phyloP scores from a whole-genome alignment of 495 filamentous ascomycete species.

The Penicillium egyptiacum region DNA sequence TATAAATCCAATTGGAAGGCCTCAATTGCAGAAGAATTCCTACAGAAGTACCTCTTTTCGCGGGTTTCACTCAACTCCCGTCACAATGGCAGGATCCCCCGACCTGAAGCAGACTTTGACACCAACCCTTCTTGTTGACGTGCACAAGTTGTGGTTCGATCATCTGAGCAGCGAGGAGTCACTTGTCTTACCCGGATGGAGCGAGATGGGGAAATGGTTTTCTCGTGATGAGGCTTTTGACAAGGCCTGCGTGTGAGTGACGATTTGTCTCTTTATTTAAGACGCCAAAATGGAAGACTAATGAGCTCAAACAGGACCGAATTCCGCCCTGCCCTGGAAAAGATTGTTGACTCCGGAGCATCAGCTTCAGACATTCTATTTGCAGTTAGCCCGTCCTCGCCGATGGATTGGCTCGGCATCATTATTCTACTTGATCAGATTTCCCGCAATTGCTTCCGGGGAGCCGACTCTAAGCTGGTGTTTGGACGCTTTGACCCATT shows the following conservation, averaged over 20 bases:
- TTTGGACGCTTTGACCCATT: slow-evolving; percentile 34
- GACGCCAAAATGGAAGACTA: not conserved
- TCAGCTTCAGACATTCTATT: slow-evolving; percentile 24
- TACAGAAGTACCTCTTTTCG: not conserved
- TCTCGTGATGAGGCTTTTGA: slow-evolving; percentile 29
- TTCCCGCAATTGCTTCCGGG: slow-evolving; percentile 37
- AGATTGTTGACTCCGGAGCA: slow-evolving; percentile 22
- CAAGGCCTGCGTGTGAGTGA: slow-evolving; percentile 30
- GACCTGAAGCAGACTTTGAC: slow-evolving; percentile 24
- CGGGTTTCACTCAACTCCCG: slow-evolving; percentile 12
- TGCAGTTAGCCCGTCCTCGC: slow-evolving; percentile 19
- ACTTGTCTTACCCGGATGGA: slow-evolving; percentile 20
- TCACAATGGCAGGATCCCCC: slow-evolving; percentile 7
- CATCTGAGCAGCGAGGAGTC: slow-evolving; percentile 18
- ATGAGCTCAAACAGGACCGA: slow-evolving; percentile 18
- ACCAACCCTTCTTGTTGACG: slow-evolving; percentile 22
- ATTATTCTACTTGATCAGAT: slow-evolving; percentile 35
- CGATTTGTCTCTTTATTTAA: not conserved
- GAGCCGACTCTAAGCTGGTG: slow-evolving; percentile 28
- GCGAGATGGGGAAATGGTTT: slow-evolving; percentile 32
- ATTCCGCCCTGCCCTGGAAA: slow-evolving; percentile 30
- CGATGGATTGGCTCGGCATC: slow-evolving; percentile 28
- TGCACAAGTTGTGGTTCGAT: slow-evolving; percentile 29
- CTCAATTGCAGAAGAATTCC: not conserved
- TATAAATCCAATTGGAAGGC: not conserved